Evolutionary conservation across 2,329 filamentous ascomycete genomes (phyloP).

Genomic region (Exophiala calicioides): DNA sequence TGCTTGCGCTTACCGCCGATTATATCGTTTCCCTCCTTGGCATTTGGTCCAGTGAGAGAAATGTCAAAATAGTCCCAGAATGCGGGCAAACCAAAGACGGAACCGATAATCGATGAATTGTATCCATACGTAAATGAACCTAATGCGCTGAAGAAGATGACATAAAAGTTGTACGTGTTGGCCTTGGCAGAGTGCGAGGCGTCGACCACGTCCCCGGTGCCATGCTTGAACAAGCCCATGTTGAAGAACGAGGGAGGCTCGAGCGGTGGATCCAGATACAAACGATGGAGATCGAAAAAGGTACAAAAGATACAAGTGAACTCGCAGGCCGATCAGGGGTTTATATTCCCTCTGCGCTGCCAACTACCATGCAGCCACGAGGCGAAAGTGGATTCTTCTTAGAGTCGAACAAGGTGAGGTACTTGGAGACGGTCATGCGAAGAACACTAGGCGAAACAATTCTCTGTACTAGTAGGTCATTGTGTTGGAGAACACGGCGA

Average conservation of each 20-base stretch:
- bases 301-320: constrained; percentile 3
- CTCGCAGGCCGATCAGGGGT: constrained; percentile 6
- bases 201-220: constrained; percentile 7
- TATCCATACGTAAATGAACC: constrained; percentile 33
- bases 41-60: constrained; percentile 18
- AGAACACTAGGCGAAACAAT: constrained; percentile 4
- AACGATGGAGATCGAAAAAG: constrained; percentile 6
- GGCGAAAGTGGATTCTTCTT: constrained; percentile 10
- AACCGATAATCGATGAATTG: constrained; percentile 30
- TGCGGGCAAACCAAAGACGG: constrained; percentile 27
- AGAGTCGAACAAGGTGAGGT: constrained; percentile 9
- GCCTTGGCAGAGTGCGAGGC: constrained; percentile 17
- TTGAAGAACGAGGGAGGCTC: constrained; percentile 9
- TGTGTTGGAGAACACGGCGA: constrained; percentile 14
- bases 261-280: constrained; percentile 3
- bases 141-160: constrained; percentile 29
- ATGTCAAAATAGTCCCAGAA: constrained; percentile 32
- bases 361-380: constrained; percentile 8
- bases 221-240: constrained; percentile 19
- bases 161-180: constrained; percentile 22
- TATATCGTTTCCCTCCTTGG: constrained; percentile 17
- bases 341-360: constrained; percentile 10
- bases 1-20: constrained; percentile 18
- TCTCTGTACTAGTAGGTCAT: not conserved
- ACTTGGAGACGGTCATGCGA: constrained; percentile 6